A percentile compares a stretch with the other conserved stretches of the same genome.
Conservation (phyloP, 2,329 filamentous ascomycete species). For the Ceratocystis eucalypticola region DNA sequence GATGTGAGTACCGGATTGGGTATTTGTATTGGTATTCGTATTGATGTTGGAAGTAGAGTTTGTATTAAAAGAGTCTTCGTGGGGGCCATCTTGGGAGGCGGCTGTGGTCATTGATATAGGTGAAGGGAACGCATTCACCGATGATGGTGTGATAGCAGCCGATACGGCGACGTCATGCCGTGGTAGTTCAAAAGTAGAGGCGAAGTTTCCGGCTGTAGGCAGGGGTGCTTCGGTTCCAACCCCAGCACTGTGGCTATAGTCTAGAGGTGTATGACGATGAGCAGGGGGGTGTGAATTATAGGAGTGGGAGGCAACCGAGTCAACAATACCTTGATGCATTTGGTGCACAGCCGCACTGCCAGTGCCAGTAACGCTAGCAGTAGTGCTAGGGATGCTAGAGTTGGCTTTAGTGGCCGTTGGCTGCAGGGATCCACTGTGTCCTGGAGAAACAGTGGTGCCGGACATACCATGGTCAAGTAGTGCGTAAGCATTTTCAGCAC, state of each 20-base stretch:
- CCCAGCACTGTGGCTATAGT: background rate
- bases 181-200: constrained; percentile 2
- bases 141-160: constrained; percentile 7
- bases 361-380: background rate
- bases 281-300: background rate
- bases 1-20: too few species aligned
- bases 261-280: background rate
- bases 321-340: background rate
- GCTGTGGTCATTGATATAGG: constrained; percentile 18
- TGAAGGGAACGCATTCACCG: constrained; percentile 12
- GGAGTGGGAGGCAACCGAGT: constrained; percentile 9
- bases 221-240: constrained; percentile 5
- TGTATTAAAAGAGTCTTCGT: background rate
- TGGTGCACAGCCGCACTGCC: constrained; percentile 8
- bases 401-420: background rate
- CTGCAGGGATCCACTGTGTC: constrained; percentile 10
- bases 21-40: too few species aligned
- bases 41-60: background rate
- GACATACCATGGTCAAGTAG: background rate
- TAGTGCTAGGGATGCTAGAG: background rate
- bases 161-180: constrained; percentile 15
- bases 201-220: background rate
- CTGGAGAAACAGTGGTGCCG: constrained; percentile 5
- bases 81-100: constrained; percentile 9
- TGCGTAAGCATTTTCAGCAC: background rate